Percentiles rank a stretch among this genome's conserved stretches.
Evolutionary conservation across 202 grass and related monocot species (phyloP).

Genomic region (Zoysia matrella): DNA sequence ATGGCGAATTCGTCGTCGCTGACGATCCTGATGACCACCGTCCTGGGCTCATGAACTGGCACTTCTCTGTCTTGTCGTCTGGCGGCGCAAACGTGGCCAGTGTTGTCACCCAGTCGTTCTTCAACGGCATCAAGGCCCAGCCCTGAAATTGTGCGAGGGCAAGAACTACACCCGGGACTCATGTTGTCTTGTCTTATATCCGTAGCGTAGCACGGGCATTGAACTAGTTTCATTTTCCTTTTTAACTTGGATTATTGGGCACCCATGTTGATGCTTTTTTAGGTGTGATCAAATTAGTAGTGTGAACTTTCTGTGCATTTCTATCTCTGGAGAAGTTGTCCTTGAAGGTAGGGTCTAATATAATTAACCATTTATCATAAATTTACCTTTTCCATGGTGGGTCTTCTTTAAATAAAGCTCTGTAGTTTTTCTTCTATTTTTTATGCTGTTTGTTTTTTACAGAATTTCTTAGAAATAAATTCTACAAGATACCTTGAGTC

Average conservation of each 20-base stretch:
- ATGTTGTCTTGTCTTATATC: too few relatives aligned
- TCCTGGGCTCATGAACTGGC: too few relatives aligned
- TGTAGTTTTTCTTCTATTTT: constrained; percentile 20
- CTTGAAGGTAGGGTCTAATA: not conserved
- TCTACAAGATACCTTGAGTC: not conserved
- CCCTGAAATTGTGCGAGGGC: too few relatives aligned
- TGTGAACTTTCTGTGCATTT: too few relatives aligned
- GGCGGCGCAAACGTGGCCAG: too few relatives aligned
- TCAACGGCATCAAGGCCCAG: too few relatives aligned
- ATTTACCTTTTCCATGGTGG: not conserved
- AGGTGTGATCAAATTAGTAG: not conserved
- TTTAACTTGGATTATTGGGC: not conserved
- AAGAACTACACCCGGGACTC: too few relatives aligned
- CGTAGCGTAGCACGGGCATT: too few relatives aligned
- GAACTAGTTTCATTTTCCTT: not conserved
- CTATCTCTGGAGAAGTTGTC: not conserved
- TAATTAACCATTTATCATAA: constrained; percentile 8
- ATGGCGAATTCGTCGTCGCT: too few relatives aligned
- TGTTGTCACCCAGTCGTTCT: too few relatives aligned
- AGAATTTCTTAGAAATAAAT: not conserved
- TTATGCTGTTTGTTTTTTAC: constrained; percentile 7
- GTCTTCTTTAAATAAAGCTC: not conserved
- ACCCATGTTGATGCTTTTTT: not conserved
- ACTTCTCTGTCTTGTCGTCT: too few relatives aligned
- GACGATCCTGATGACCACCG: too few relatives aligned